Evolutionary conservation across 2,329 filamentous ascomycete species (phyloP).

Genomic region (Aphanocladium album): DNA sequence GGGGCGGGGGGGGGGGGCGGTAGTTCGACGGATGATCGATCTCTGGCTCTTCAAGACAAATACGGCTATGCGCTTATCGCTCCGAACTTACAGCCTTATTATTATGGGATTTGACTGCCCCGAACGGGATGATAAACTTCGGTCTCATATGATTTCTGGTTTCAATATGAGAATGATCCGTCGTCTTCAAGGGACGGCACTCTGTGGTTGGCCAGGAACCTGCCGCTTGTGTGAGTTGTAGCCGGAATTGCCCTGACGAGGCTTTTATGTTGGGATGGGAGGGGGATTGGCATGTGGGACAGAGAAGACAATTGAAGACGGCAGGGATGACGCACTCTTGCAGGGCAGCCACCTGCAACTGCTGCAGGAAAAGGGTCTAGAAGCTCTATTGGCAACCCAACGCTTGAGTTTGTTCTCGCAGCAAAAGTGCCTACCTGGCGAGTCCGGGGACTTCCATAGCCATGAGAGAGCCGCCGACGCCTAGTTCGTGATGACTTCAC

Average conservation of each 20-base stretch:
- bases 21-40: background rate
- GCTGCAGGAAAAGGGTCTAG: background rate
- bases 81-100: background rate
- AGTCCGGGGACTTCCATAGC: background rate
- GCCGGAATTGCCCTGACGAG: background rate
- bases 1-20: slow-evolving; percentile 23
- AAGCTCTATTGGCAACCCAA: background rate
- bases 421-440: background rate
- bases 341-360: background rate
- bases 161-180: background rate
- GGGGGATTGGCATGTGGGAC: background rate
- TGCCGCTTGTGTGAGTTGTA: too few relatives aligned
- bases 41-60: background rate
- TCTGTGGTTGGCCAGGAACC: background rate
- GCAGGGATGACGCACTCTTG: background rate
- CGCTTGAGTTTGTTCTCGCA: background rate
- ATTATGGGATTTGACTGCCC: background rate
- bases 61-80: background rate
- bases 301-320: background rate
- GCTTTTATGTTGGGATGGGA: background rate
- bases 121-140: background rate
- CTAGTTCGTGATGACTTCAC: background rate
- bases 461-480: too few relatives aligned
- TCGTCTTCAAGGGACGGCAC: background rate
- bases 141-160: background rate